Conservation (phyloP, 2,329 filamentous ascomycete genomes). For the Fusarium nurragi region DNA sequence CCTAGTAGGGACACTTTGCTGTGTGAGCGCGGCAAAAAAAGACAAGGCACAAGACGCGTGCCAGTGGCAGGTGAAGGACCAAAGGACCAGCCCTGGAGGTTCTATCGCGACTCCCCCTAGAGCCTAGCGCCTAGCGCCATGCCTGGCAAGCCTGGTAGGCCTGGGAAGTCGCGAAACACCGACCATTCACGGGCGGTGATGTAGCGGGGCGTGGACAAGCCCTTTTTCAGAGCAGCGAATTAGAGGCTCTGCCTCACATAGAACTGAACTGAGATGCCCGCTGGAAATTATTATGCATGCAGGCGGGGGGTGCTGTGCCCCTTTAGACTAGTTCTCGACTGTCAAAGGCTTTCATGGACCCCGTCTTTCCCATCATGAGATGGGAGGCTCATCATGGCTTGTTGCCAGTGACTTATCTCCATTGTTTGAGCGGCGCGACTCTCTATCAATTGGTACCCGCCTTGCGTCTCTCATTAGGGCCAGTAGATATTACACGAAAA, state of each 20-base stretch:
- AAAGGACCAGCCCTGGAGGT: conserved; percentile 43
- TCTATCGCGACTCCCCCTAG: conserved; percentile 45
- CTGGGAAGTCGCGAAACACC: conserved; percentile 30
- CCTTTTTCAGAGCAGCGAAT: conserved; percentile 28
- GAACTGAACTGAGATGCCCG: not conserved
- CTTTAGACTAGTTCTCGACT: conserved; percentile 12
- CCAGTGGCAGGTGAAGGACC: conserved; percentile 41
- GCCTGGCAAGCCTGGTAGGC: conserved; percentile 20
- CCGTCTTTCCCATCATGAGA: conserved; percentile 29
- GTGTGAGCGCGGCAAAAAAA: conserved; percentile 31
- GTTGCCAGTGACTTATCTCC: not conserved
- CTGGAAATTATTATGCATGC: conserved; percentile 22
- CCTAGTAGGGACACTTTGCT: conserved; percentile 27
- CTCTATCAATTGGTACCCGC: not conserved
- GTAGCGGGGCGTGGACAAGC: conserved; percentile 22
- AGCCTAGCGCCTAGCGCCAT: conserved; percentile 43
- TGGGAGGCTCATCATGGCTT: conserved; percentile 29
- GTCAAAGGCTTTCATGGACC: conserved; percentile 17
- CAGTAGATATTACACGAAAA: conserved; percentile 15
- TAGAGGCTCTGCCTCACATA: not conserved
- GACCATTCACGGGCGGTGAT: conserved; percentile 35
- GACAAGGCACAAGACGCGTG: conserved; percentile 43
- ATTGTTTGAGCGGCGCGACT: not conserved
- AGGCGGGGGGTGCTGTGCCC: conserved; percentile 5
- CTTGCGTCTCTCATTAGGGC: not conserved